phyloP scores from a whole-genome alignment of 148 eudicot genomes.

The Diospyros lotus region DNA sequence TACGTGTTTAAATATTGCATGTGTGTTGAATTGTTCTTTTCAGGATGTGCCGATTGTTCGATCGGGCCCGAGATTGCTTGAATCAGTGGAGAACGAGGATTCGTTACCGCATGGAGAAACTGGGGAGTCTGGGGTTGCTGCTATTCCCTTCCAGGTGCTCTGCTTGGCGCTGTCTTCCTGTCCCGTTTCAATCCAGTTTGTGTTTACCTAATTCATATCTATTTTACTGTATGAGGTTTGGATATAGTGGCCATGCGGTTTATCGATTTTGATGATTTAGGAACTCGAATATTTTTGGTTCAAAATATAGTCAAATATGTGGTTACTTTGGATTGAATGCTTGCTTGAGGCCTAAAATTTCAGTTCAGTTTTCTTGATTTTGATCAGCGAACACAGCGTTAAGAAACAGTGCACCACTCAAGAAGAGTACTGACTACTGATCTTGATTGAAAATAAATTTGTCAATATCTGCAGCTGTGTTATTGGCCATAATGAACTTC shows the following conservation, averaged over 20 bases:
- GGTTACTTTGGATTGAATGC: not conserved
- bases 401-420: not conserved
- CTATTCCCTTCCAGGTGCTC: conserved; percentile 66
- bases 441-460: not conserved
- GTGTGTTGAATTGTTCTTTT: not conserved
- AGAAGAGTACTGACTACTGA: not conserved
- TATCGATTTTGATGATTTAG: not conserved
- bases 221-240: not conserved
- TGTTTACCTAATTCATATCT: not conserved
- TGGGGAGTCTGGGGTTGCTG: conserved; percentile 45
- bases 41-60: conserved; percentile 28
- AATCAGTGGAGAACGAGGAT: conserved; percentile 29
- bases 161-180: not conserved
- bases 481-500: not conserved
- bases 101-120: conserved; percentile 46
- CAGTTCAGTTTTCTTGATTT: too few species aligned
- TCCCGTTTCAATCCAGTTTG: not conserved
- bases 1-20: not conserved
- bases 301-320: not conserved
- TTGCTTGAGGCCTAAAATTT: not conserved
- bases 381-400: not conserved
- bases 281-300: not conserved
- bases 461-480: not conserved
- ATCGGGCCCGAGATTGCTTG: conserved; percentile 34
- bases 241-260: not conserved